These are phyloP conservation scores for Aspergillus brunneoviolaceus DNA, from an alignment of 2,329 filamentous ascomycete genomes.

Conservation along the genomic window DNA sequence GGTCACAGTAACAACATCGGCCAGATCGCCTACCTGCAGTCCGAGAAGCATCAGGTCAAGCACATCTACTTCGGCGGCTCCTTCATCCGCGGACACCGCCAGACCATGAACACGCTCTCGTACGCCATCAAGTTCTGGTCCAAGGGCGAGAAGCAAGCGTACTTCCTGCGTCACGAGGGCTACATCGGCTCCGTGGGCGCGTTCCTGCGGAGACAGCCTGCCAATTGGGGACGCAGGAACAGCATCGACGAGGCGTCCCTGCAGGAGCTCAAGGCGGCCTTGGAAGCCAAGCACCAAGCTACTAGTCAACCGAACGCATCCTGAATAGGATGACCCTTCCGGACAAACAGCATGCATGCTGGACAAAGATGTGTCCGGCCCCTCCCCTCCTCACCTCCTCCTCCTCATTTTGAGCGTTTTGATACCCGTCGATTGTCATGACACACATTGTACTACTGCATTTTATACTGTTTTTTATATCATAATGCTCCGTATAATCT, in stretches of 20 bases:
- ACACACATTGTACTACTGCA: conserved; percentile 8
- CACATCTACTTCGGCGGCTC: conserved; percentile 97
- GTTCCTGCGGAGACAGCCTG: conserved; percentile 85
- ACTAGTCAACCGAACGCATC: background rate
- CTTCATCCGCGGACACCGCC: conserved; percentile 92
- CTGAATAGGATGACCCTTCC: conserved; percentile 1
- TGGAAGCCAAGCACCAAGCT: background rate
- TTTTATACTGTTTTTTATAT: conserved; percentile 7
- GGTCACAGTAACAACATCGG: conserved; percentile 84
- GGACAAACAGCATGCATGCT: conserved; percentile 12
- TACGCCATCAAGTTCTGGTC: conserved; percentile 99
- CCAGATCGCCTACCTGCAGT: conserved; percentile 96
- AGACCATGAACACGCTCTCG: conserved; percentile 96
- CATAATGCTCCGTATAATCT: background rate
- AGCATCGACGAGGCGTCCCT: conserved; percentile 62
- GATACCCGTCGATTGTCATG: conserved; percentile 23
- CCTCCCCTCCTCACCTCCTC: background rate
- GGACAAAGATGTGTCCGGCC: conserved; percentile 8
- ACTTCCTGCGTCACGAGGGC: conserved; percentile 92
- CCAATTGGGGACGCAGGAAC: conserved; percentile 83
- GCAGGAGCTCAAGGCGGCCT: conserved; percentile 18
- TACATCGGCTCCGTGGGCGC: conserved; percentile 93
- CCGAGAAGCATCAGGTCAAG: conserved; percentile 85
- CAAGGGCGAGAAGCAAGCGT: conserved; percentile 88
- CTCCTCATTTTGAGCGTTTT: conserved; percentile 18